These are phyloP conservation scores for Ailanthus altissimus DNA, from an alignment of 345 rosid genomes.

Conservation along the genomic window DNA sequence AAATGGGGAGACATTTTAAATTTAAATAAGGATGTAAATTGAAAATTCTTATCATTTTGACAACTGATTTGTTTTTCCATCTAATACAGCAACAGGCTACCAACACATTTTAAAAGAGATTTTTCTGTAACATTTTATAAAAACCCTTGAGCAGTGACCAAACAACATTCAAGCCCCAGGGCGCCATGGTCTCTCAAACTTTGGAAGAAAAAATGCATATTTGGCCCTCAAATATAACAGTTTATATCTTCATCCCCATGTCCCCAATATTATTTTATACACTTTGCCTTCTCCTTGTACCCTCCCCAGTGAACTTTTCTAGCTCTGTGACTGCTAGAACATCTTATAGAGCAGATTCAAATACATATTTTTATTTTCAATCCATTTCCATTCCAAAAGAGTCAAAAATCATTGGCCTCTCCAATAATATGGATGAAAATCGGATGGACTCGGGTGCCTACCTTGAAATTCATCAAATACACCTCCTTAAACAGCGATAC, in stretches of 20 bases:
- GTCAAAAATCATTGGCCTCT: background rate
- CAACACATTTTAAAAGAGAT: no score
- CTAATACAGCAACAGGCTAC: background rate
- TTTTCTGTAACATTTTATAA: background rate
- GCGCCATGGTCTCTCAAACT: background rate
- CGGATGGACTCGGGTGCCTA: background rate
- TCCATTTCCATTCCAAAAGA: slow-evolving; percentile 5
- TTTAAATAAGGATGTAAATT: background rate
- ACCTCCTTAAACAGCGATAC: background rate
- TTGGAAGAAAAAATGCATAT: background rate
- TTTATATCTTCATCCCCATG: background rate
- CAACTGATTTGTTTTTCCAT: background rate
- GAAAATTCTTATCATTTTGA: background rate
- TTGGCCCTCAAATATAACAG: background rate
- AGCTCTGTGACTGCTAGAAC: background rate
- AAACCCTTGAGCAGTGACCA: background rate
- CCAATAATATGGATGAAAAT: background rate
- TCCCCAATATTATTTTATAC: background rate
- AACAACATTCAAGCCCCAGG: background rate
- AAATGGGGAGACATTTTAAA: background rate
- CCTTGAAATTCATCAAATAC: background rate
- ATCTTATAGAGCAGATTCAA: background rate
- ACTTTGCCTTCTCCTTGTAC: background rate
- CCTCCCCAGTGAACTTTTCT: background rate
- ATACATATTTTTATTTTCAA: background rate